A percentile compares a stretch with the other conserved stretches of the same genome.
Conservation (phyloP, 176 grass and related monocot genomes). For the Poa pratensis region DNA sequence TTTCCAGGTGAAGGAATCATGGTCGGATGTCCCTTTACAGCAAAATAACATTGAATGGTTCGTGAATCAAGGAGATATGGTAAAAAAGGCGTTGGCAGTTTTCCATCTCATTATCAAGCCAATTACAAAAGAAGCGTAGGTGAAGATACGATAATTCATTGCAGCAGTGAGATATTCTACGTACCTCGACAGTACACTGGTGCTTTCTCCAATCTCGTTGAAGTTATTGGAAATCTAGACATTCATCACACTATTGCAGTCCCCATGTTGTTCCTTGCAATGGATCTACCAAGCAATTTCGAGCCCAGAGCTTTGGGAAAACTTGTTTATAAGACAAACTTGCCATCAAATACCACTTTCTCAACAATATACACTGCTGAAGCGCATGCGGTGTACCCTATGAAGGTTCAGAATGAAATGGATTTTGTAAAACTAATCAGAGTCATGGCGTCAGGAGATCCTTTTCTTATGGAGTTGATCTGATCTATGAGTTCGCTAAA, state of each 20-base stretch:
- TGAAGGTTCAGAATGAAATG: constrained; percentile 78
- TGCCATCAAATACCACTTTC: constrained; percentile 64
- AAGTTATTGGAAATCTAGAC: constrained; percentile 64
- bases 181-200: constrained; percentile 56
- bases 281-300: constrained; percentile 80
- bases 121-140: constrained; percentile 73
- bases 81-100: constrained; percentile 67
- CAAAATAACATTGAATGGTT: constrained; percentile 67
- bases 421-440: constrained; percentile 87
- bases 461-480: constrained; percentile 80
- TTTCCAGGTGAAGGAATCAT: constrained; percentile 69
- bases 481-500: constrained; percentile 43
- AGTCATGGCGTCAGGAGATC: constrained; percentile 77
- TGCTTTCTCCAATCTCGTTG: constrained; percentile 66
- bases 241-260: constrained; percentile 84
- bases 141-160: constrained; percentile 75
- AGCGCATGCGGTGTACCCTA: constrained; percentile 76
- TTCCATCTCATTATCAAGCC: constrained; percentile 68
- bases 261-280: constrained; percentile 82
- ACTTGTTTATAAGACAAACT: constrained; percentile 63
- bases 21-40: constrained; percentile 54
- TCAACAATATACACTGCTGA: constrained; percentile 67
- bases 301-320: constrained; percentile 76
- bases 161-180: constrained; percentile 85
- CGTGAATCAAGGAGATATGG: constrained; percentile 68